Conservation (phyloP, 163 green algal species). For the Chlorella variabilis region DNA sequence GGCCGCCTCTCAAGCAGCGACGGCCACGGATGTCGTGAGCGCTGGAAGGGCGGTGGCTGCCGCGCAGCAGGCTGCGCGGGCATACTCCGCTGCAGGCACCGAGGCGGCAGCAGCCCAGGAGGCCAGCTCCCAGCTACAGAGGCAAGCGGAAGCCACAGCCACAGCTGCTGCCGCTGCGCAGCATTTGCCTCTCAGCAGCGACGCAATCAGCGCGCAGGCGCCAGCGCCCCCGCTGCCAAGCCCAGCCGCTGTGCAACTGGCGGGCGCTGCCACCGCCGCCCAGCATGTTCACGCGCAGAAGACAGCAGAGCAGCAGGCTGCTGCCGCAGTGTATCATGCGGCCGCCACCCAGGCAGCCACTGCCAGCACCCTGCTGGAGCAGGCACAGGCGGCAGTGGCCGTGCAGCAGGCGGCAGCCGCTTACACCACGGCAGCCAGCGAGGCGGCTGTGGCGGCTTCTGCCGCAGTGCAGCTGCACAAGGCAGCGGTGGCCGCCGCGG, state of each 20-base stretch:
- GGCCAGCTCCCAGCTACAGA: background rate
- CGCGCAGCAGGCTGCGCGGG: background rate
- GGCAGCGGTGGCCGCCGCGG: background rate
- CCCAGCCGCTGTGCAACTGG: background rate
- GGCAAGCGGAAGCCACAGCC: background rate
- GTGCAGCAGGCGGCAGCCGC: conserved; percentile 31
- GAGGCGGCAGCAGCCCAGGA: background rate
- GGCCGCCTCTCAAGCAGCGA: background rate
- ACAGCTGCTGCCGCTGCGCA: background rate
- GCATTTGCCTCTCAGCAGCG: background rate
- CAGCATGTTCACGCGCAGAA: conserved; percentile 20
- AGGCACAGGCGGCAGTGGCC: background rate
- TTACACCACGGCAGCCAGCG: conserved; percentile 8
- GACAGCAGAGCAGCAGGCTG: background rate
- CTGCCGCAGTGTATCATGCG: conserved; percentile 13
- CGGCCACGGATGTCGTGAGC: background rate
- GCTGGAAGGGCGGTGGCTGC: conserved; percentile 3
- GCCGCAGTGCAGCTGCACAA: conserved; percentile 4
- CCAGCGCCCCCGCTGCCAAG: background rate
- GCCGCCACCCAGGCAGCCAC: conserved; percentile 23
- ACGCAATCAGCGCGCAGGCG: too few relatives aligned
- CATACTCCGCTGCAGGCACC: background rate
- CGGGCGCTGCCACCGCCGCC: background rate
- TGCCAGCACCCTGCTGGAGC: background rate
- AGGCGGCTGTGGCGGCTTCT: background rate